Percentiles rank a stretch among this genome's conserved stretches.
phyloP scores from a whole-genome alignment of 2,329 filamentous ascomycete genomes.

The Calonectria leucothoes region DNA sequence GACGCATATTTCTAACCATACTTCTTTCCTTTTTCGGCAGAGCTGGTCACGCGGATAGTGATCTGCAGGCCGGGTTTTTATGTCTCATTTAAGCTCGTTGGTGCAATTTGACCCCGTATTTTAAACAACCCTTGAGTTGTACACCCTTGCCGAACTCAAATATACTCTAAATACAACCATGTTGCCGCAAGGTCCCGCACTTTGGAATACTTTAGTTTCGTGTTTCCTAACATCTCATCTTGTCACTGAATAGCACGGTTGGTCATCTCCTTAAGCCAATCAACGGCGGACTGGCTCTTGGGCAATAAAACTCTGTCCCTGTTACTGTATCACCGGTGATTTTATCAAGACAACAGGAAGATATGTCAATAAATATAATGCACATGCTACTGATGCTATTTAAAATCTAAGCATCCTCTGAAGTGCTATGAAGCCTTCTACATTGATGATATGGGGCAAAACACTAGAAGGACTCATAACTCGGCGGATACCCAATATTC shows the following conservation, averaged over 20 bases:
- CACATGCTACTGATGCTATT: neutral
- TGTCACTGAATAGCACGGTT: neutral
- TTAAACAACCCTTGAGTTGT: neutral
- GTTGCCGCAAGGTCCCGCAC: neutral
- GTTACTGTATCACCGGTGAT: neutral
- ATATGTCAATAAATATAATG: neutral
- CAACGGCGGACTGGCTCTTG: neutral
- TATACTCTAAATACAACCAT: neutral
- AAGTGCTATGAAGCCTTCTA: neutral
- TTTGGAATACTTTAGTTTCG: neutral
- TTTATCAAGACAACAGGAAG: neutral
- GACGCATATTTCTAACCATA: too few relatives aligned
- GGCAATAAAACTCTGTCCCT: neutral
- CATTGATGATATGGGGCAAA: neutral
- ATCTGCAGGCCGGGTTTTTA: too few relatives aligned
- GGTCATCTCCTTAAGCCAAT: neutral
- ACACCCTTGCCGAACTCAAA: neutral
- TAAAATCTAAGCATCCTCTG: neutral
- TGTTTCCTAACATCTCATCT: neutral
- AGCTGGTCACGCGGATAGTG: too few relatives aligned
- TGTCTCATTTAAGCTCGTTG: neutral
- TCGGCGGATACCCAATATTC: neutral
- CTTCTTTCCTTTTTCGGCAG: too few relatives aligned
- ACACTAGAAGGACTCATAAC: neutral
- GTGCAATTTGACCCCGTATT: neutral